phyloP scores from a whole-genome alignment of 768 basidiomycete genomes.

The Paxillus involutus region DNA sequence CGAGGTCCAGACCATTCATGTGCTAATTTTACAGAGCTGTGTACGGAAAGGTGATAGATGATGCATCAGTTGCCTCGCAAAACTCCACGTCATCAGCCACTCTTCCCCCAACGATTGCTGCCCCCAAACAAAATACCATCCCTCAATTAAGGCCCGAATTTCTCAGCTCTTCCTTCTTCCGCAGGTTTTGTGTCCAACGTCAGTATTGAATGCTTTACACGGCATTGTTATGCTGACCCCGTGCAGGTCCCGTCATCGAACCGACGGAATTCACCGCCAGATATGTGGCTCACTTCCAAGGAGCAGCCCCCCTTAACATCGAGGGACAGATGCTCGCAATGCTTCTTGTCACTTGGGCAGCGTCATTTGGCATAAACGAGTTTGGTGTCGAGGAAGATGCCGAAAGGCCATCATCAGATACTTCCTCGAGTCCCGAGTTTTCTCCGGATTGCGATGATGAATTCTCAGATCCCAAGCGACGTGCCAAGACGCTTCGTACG shows the following conservation, averaged over 20 bases:
- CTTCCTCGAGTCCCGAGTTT: constrained; percentile 4
- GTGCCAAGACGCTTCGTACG: constrained; percentile 51
- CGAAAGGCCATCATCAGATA: constrained; percentile 5
- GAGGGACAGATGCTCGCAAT: constrained; percentile 78
- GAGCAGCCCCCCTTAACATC: constrained; percentile 58
- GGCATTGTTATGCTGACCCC: constrained; percentile 5
- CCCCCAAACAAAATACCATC: constrained; percentile 43
- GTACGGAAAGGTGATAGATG: constrained; percentile 66
- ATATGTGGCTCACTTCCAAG: constrained; percentile 65
- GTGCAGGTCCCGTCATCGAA: constrained; percentile 81
- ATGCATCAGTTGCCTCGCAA: constrained; percentile 30
- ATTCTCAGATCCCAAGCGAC: constrained; percentile 36
- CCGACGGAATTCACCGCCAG: constrained; percentile 75
- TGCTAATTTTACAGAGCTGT: constrained; percentile 53
- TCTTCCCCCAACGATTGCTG: constrained; percentile 3
- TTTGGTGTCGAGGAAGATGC: constrained; percentile 53
- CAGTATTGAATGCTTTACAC: constrained; percentile 25
- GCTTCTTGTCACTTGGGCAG: constrained; percentile 85
- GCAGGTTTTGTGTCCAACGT: constrained; percentile 85
- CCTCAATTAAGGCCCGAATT: constrained; percentile 77
- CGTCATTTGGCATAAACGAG: constrained; percentile 86
- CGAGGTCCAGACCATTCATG: constrained; percentile 2
- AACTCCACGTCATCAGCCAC: constrained; percentile 14
- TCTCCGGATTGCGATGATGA: constrained; percentile 24
- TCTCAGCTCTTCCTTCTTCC: constrained; percentile 83